Evolutionary conservation across 371 early-diverging fungal genomes (phyloP).

Genomic region (Batkoa obscura): DNA sequence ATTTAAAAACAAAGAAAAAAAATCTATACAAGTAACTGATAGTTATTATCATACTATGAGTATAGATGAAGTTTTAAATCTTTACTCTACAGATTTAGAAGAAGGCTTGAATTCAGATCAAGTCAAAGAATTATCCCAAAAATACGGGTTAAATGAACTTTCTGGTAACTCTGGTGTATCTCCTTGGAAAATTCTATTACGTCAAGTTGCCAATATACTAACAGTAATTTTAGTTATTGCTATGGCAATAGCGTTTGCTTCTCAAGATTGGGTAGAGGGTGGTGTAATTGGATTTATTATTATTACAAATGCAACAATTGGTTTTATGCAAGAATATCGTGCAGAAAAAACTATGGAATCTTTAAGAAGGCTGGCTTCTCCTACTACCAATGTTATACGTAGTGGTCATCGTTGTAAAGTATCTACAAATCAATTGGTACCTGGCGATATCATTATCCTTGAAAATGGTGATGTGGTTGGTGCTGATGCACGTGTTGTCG

Average conservation of each 20-base stretch:
- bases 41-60: slow-evolving; percentile 22
- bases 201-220: slow-evolving; percentile 68
- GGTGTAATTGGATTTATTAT: slow-evolving; percentile 52
- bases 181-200: slow-evolving; percentile 47
- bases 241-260: slow-evolving; percentile 30
- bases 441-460: slow-evolving; percentile 69
- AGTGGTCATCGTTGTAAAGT: slow-evolving; percentile 41
- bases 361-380: slow-evolving; percentile 54
- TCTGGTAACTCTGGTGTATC: slow-evolving; percentile 34
- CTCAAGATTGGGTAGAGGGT: slow-evolving; percentile 38
- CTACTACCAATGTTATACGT: slow-evolving; percentile 55
- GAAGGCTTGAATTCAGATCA: slow-evolving; percentile 38
- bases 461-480: slow-evolving; percentile 76
- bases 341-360: slow-evolving; percentile 81
- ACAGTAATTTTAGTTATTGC: slow-evolving; percentile 58
- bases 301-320: slow-evolving; percentile 54
- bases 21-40: too few relatives aligned
- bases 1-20: too few relatives aligned
- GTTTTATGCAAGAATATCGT: slow-evolving; percentile 72
- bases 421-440: slow-evolving; percentile 52
- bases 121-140: slow-evolving; percentile 23
- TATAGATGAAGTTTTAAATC: slow-evolving; percentile 25
- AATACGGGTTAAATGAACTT: slow-evolving; percentile 58
- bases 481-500: slow-evolving; percentile 70
- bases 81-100: slow-evolving; percentile 27